These are phyloP conservation scores for Fragaria nilgerrensis DNA, from an alignment of 306 rosid genomes.

Conservation along the genomic window DNA sequence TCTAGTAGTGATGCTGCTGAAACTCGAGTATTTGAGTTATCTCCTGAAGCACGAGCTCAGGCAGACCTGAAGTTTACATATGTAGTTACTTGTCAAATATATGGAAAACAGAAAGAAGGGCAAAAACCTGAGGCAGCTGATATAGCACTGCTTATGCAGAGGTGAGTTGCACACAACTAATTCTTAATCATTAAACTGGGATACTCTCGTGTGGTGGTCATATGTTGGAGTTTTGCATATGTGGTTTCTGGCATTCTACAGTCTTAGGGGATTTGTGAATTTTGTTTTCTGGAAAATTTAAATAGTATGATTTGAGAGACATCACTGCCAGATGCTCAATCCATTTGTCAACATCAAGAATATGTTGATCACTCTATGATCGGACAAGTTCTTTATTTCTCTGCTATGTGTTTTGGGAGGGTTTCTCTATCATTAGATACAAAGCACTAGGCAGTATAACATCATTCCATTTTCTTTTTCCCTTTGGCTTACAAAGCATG, in stretches of 20 bases:
- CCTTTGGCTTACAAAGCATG: neutral
- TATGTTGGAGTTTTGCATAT: neutral
- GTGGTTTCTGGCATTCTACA: neutral
- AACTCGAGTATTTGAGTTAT: conserved; percentile 64
- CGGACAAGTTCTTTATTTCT: neutral
- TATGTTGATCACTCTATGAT: neutral
- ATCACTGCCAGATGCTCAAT: neutral
- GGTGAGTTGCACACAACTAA: conserved; percentile 35
- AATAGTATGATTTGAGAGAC: neutral
- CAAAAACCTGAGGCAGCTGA: conserved; percentile 94
- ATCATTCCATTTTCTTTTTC: neutral
- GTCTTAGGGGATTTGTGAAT: neutral
- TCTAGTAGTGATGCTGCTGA: conserved; percentile 56
- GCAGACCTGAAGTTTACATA: conserved; percentile 95
- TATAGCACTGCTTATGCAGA: conserved; percentile 91
- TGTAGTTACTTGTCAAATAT: conserved; percentile 87
- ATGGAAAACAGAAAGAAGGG: conserved; percentile 91
- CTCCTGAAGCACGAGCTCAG: conserved; percentile 88
- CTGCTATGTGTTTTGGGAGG: neutral
- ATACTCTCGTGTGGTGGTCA: neutral
- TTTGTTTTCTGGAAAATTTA: neutral
- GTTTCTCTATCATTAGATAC: neutral
- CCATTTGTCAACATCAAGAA: neutral
- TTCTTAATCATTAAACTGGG: neutral
- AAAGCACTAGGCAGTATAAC: neutral